phyloP scores from a whole-genome alignment of 2,329 filamentous ascomycete species.

The Laburnicola sp. region DNA sequence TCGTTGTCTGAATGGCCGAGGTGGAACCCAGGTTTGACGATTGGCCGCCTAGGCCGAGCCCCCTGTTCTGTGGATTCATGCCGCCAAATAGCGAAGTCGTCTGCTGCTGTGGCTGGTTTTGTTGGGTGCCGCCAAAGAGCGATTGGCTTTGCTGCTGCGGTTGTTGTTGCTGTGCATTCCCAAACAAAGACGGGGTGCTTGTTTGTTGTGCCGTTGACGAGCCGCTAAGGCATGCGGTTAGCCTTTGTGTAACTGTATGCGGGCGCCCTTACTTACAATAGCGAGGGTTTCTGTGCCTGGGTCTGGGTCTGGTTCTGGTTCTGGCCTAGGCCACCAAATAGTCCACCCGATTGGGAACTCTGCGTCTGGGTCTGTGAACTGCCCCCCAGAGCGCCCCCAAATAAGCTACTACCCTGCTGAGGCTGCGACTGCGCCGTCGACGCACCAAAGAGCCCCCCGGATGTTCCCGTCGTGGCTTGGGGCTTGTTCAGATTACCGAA shows the following conservation, averaged over 20 bases:
- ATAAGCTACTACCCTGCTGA: constrained; percentile 34
- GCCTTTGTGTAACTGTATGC: constrained; percentile 20
- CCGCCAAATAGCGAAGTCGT: constrained; percentile 36
- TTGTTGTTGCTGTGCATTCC: constrained; percentile 33
- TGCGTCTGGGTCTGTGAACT: constrained; percentile 31
- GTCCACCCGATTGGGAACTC: constrained; percentile 35
- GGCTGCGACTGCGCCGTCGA: constrained; percentile 35
- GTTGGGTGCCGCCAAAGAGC: constrained; percentile 23
- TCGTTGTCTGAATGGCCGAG: constrained; percentile 34
- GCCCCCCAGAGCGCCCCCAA: constrained; percentile 40
- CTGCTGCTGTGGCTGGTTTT: constrained; percentile 28
- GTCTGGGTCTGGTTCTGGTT: constrained; percentile 18
- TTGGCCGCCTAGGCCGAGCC: constrained; percentile 30
- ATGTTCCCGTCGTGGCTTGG: constrained; percentile 27
- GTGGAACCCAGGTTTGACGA: constrained; percentile 34
- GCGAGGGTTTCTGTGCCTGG: constrained; percentile 36
- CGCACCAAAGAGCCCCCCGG: constrained; percentile 42
- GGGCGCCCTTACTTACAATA: constrained; percentile 40
- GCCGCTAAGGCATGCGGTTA: constrained; percentile 40
- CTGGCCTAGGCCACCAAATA: constrained; percentile 35
- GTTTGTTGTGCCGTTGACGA: constrained; percentile 35
- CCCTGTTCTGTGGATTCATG: constrained; percentile 34
- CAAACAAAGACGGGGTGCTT: constrained; percentile 35
- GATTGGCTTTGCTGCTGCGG: constrained; percentile 37
- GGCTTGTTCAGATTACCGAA: constrained; percentile 45